A percentile compares a stretch with the other conserved stretches of the same genome.
Conservation (phyloP, 2,329 filamentous ascomycete species). For the Colletotrichum simmondsii region DNA sequence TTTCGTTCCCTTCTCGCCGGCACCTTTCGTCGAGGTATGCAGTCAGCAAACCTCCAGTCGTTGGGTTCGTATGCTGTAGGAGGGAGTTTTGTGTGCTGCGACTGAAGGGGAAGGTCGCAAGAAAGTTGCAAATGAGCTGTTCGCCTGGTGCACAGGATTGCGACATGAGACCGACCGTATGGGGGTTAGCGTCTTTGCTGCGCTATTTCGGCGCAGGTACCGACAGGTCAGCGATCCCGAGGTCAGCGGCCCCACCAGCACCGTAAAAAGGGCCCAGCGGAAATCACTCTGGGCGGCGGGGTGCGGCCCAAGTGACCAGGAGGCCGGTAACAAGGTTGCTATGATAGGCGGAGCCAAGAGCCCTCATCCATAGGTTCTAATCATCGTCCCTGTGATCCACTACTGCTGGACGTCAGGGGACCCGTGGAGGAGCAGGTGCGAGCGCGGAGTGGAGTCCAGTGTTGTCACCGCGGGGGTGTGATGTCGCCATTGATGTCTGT, state of each 20-base stretch:
- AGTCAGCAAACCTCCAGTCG: slow-evolving; percentile 13
- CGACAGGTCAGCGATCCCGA: not conserved
- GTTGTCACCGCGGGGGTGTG: slow-evolving; percentile 23
- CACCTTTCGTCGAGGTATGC: not conserved
- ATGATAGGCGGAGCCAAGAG: not conserved
- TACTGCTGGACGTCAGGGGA: not conserved
- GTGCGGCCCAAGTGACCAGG: not conserved
- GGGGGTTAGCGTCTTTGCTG: slow-evolving; percentile 18
- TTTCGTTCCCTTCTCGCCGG: not conserved
- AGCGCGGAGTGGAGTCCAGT: not conserved
- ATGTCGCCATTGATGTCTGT: slow-evolving; percentile 19
- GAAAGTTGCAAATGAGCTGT: not conserved
- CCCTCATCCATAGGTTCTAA: not conserved
- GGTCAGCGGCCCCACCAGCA: not conserved
- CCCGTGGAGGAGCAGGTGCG: not conserved
- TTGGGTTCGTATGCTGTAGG: not conserved
- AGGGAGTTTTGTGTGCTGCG: not conserved
- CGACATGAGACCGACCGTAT: slow-evolving; percentile 2
- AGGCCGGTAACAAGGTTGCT: slow-evolving; percentile 21
- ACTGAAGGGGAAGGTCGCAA: not conserved
- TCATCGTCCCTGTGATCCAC: not conserved
- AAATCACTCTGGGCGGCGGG: slow-evolving; percentile 7
- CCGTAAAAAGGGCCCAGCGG: not conserved
- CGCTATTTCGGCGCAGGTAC: not conserved
- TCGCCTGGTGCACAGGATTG: slow-evolving; percentile 10